Base-by-base conservation (phyloP, 176 grass and related monocot species). In the Chrysopogon serrulatus region DNA sequence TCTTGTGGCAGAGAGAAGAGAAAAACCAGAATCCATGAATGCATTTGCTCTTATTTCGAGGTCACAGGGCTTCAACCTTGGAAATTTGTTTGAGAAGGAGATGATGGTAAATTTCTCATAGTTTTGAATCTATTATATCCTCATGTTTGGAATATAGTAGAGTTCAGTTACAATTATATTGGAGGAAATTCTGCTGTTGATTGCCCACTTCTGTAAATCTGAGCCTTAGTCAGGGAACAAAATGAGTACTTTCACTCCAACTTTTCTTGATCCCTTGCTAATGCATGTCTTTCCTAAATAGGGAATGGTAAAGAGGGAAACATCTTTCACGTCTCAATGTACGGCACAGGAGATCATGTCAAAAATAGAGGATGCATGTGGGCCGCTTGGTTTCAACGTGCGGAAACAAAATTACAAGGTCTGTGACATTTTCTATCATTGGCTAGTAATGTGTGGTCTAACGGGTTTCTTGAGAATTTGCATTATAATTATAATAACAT, bases 31-130 rank as follows among this genome's bases (percentile, higher is more conserved):
- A 42, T 96, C 91, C 21, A 92, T 99, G 90, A 99, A 99, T 99
- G 96, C 96, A 36, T 99, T 99, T 88, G 96, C 93, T 79, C 93
- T 99, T 85, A 99, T 99, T 82, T 92, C 96, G 68, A 94, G 96
- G 83, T 99, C 96, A 51, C 93, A 96, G 81, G 96, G 96, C 56
- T 99, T 99, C 78, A 99, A 99, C 78, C 91, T 99, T 18, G 96
- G 96, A 89, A 99, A 88, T 82, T 90, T 99, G 66, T 99, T 99
- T 81, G 96, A 99, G 76, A 94, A 99, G 82, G 91, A 96, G 68
- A 87, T 78, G 84, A 85, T 80, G 93, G 93, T 99, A 71, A 13
- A 10, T 84, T 79, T 74, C 18, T 64, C 42, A 40, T 15, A 67
- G 30, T 13, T 51, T 35, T 67, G 76, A 67, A 71, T 71, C 40